Evolutionary conservation across 2,329 filamentous ascomycete genomes (phyloP).

Genomic region (Pseudonectria foliicola): DNA sequence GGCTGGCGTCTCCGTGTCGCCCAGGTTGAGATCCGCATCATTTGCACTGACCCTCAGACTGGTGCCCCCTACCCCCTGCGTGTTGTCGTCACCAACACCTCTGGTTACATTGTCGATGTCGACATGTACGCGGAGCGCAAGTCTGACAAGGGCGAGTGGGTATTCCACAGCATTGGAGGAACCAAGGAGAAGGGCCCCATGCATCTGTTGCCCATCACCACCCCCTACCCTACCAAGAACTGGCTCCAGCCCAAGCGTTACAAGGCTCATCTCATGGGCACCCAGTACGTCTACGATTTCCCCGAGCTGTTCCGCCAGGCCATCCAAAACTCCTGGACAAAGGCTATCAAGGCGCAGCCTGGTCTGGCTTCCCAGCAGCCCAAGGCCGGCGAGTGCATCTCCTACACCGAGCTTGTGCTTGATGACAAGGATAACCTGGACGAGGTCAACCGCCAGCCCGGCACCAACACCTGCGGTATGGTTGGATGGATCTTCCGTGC

Average conservation of each 20-base stretch:
- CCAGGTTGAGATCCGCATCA: constrained; percentile 95
- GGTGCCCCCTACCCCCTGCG: constrained; percentile 85
- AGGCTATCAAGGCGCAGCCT: constrained; percentile 66
- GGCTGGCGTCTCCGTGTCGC: constrained; percentile 95
- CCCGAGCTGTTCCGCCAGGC: constrained; percentile 98
- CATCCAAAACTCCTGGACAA: constrained; percentile 89
- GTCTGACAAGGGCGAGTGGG: constrained; percentile 95
- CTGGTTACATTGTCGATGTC: constrained; percentile 93
- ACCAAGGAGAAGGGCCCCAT: constrained; percentile 93
- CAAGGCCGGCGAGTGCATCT: constrained; percentile 80
- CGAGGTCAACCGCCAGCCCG: constrained; percentile 90
- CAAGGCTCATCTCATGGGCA: constrained; percentile 98
- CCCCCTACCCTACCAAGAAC: constrained; percentile 96
- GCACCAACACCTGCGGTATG: constrained; percentile 96
- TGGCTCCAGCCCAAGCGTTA: constrained; percentile 98
- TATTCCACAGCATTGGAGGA: constrained; percentile 96
- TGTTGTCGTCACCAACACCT: constrained; percentile 96
- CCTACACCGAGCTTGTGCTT: constrained; percentile 88
- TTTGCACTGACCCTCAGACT: constrained; percentile 85
- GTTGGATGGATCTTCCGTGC: constrained; percentile 96
- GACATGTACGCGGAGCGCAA: constrained; percentile 98
- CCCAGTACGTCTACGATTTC: constrained; percentile 99
- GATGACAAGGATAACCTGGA: constrained; percentile 89
- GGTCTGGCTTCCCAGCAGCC: constrained; percentile 74
- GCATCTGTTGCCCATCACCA: constrained; percentile 84